These are phyloP conservation scores for Betula pendula DNA, from an alignment of 306 rosid species.

Conservation along the genomic window DNA sequence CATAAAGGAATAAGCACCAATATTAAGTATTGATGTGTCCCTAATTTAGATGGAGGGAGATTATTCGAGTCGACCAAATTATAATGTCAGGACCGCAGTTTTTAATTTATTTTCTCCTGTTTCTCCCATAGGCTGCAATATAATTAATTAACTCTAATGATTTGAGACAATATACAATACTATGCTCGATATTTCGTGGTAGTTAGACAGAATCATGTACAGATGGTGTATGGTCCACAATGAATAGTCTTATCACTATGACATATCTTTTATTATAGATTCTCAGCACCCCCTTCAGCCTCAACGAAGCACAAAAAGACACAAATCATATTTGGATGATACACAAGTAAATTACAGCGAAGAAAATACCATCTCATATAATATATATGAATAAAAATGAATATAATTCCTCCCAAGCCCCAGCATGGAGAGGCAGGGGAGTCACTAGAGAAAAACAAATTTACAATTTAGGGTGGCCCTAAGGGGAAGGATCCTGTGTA, in stretches of 20 bases:
- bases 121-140: too few relatives aligned
- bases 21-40: background rate
- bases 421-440: conserved; percentile 11
- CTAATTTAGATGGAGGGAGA: background rate
- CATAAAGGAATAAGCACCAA: background rate
- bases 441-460: conserved; percentile 22
- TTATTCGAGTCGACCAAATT: background rate
- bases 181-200: background rate
- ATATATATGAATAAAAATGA: background rate
- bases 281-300: background rate
- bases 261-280: conserved; percentile 1
- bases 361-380: background rate
- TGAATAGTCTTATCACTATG: background rate
- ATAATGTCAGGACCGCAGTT: background rate
- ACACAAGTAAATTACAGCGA: background rate
- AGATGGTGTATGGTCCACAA: background rate
- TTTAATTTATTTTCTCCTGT: too few relatives aligned
- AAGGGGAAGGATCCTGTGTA: conserved; percentile 21
- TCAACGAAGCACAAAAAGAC: background rate
- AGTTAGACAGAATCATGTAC: background rate
- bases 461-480: conserved; percentile 37
- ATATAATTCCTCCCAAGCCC: conserved; percentile 13
- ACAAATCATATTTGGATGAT: background rate
- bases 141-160: too few relatives aligned
- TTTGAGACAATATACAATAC: too few relatives aligned